These are phyloP conservation scores for Backusella mclennaniae DNA, from an alignment of 192 early-diverging fungal genomes.

Conservation along the genomic window DNA sequence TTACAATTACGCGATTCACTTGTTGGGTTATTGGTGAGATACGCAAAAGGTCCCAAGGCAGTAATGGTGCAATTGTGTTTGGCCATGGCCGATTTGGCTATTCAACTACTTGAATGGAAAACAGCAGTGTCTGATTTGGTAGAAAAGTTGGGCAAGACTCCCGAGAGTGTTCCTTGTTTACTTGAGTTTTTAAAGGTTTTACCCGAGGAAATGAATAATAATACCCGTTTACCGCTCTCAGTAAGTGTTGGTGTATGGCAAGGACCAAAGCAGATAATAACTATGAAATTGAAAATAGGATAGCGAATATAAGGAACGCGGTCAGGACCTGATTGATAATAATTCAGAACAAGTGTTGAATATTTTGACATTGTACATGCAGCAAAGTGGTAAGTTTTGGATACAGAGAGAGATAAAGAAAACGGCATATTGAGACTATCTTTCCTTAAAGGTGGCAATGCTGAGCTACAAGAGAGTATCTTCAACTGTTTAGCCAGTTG, in stretches of 20 bases:
- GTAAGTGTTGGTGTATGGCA: slow-evolving; percentile 40
- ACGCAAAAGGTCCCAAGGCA: slow-evolving; percentile 54
- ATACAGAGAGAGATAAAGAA: neutral
- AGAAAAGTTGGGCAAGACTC: slow-evolving; percentile 58
- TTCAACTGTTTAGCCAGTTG: slow-evolving; percentile 80
- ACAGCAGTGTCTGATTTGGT: slow-evolving; percentile 78
- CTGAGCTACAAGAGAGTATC: slow-evolving; percentile 59
- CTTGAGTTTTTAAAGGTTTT: slow-evolving; percentile 83
- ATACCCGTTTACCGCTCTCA: slow-evolving; percentile 60
- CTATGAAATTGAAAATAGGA: slow-evolving; percentile 36
- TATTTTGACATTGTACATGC: slow-evolving; percentile 69
- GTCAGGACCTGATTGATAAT: slow-evolving; percentile 58
- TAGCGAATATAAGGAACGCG: slow-evolving; percentile 57
- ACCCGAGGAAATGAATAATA: slow-evolving; percentile 80
- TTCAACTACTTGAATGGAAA: slow-evolving; percentile 79
- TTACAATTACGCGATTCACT: slow-evolving; percentile 76
- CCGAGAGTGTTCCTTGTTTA: slow-evolving; percentile 62
- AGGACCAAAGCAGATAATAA: neutral
- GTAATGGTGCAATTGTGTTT: slow-evolving; percentile 83
- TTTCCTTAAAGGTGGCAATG: slow-evolving; percentile 40
- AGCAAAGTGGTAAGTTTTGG: slow-evolving; percentile 49
- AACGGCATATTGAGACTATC: neutral
- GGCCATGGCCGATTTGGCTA: slow-evolving; percentile 78
- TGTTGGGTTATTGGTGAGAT: slow-evolving; percentile 60
- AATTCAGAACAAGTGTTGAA: slow-evolving; percentile 69